Evolutionary conservation across 805 yeast species (phyloP), one percentile per base, ranked within the genome.

Genomic region (Zygosaccharomyces pseudorouxii): DNA sequence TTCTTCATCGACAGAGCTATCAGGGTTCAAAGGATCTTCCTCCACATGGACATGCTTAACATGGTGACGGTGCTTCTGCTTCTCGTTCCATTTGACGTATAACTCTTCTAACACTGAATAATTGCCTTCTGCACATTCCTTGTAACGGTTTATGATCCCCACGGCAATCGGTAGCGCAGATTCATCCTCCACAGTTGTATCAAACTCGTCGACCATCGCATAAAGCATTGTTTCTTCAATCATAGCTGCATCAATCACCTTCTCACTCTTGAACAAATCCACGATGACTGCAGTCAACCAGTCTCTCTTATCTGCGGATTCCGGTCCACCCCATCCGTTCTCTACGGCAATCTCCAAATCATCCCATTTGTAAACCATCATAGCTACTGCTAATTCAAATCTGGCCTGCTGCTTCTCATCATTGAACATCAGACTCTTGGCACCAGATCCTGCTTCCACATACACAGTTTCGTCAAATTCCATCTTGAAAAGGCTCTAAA

Each of bases 141-240:
- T 77, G 70, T 88, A 92, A 16, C 82, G 62, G 46, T 78, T 75
- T 47, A 89, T 65, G 18, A 93, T 76, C 49, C 76, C 74, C 41
- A 76, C 80, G 4, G 92, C 95, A 28, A 88, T 78, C 6, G 79
- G 78, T 47, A 84, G 73, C 0, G 96, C 92, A 8, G 95, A 81
- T 57, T 88, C 96, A 63, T 92, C 96, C 59, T 93, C 97, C 38
- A 93, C 80, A 38, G 81, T 77, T 7, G 84, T 85, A 50, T 89
- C 97, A 61, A 92, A 93, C 67, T 93, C 99, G 69, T 92, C 99
- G 51, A 82, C 81, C 97, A 93, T 88, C 22, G 95, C 93, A 62
- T 86, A 85, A 45, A 86, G 71, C 51, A 93, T 71, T 14, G 95
- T 80, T 61, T 86, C 96, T 68, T 93, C 97, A 23, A 93, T 79